Evolutionary conservation across 2,329 filamentous ascomycete genomes (phyloP).

Genomic region (Leptographium galeiforme): DNA sequence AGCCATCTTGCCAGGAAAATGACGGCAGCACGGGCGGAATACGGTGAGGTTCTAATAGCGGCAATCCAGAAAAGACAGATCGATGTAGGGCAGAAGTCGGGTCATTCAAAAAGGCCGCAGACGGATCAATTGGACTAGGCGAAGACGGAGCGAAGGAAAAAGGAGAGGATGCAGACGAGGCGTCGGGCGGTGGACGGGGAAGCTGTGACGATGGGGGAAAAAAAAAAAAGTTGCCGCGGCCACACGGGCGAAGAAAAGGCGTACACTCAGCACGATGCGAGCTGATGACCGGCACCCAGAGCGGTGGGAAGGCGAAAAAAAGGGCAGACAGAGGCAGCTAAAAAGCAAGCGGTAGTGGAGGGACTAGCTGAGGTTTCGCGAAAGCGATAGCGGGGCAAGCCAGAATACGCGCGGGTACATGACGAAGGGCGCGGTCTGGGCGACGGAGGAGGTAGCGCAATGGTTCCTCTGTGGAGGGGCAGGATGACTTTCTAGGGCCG

Average conservation of each 20-base stretch:
- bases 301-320: not conserved
- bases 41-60: not conserved
- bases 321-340: not conserved
- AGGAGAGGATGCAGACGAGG: not conserved
- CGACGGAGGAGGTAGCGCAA: not conserved
- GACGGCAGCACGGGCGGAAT: not conserved
- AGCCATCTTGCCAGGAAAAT: slow-evolving; percentile 3
- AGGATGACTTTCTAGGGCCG: not conserved
- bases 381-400: not conserved
- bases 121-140: not conserved
- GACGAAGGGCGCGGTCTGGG: not conserved
- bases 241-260: not conserved
- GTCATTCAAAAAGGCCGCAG: not conserved
- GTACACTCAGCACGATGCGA: not conserved
- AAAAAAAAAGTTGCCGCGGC: not conserved
- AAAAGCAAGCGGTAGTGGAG: not conserved
- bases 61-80: not conserved
- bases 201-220: not conserved
- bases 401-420: not conserved
- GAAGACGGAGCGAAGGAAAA: not conserved
- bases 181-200: not conserved
- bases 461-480: not conserved
- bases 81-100: not conserved
- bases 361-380: not conserved
- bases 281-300: not conserved